Base-by-base conservation (phyloP, 1,284 basidiomycete species). In the Tilletia indica region DNA sequence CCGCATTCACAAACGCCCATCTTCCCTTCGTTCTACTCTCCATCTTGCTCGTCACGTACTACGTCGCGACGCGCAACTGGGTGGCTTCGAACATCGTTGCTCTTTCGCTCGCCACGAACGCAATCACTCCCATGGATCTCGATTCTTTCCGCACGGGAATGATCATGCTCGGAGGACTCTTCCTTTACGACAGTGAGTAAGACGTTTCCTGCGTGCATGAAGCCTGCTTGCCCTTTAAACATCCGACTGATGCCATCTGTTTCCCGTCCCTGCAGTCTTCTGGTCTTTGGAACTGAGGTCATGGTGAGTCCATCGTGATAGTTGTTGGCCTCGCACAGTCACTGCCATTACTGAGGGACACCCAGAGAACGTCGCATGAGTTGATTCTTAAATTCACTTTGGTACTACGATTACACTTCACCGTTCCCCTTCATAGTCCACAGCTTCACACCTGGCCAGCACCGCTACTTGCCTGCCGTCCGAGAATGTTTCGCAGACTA, bases 71-170 rank as follows among this genome's bases (percentile, higher is more conserved):
- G 82, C 47, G 76, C 39, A 90, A 92, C 49, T 91, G 90, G 72
- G 80, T 94, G 39, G 85, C 94, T 34, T 92, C 90, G 51, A 91
- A 97, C 85, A 82, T 94, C 45, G 87, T 98, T 8, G 92, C 90
- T 0, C 87, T 97, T 51, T 92, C 92, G 0, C 92, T 97, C 82
- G 89, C 92, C 11, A 90, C 92, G 81, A 92, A 91, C 76, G 91
- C 93, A 0, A 87, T 99, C 70, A 88, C 90, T 34, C 85, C 96
- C 72, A 87, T 98, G 79, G 91, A 91, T 82, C 86, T 99, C 51
- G 96, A 99, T 85, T 92, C 91, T 21, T 97, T 98, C 87, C 86
- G 88, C 78, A 97, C 96, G 6, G 96, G 94, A 1, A 88, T 88
- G 69, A 89, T 94, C 71, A 88, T 99, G 16, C 87, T 99, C 1